A percentile compares a stretch with the other conserved stretches of the same genome.
These are phyloP conservation scores for Bassia scoparia DNA, from an alignment of 148 eudicot species.

Conservation along the genomic window DNA sequence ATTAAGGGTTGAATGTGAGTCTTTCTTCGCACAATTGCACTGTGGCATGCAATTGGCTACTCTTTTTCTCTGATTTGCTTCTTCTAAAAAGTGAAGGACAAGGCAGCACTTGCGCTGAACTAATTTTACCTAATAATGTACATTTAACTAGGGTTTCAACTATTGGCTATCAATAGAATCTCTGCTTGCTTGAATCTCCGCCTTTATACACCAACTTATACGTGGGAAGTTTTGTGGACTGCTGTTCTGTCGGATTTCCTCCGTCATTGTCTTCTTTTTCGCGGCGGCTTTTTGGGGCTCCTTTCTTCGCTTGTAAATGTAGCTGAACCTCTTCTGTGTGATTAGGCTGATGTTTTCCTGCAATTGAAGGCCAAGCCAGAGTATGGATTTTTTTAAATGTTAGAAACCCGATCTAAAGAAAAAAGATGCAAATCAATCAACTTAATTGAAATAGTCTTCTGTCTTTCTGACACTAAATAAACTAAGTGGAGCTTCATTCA, in stretches of 20 bases:
- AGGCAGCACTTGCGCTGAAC: background rate
- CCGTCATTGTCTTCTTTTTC: conserved; percentile 13
- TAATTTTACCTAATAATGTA: conserved; percentile 4
- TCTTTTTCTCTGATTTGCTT: too few species aligned
- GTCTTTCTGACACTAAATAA: too few species aligned
- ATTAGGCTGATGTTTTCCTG: conserved; percentile 21
- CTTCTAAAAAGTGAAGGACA: conserved; percentile 30
- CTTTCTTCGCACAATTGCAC: too few species aligned
- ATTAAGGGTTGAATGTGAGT: too few species aligned
- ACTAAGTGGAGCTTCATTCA: too few species aligned
- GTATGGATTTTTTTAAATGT: background rate
- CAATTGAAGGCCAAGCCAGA: background rate
- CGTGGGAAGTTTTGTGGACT: too few species aligned
- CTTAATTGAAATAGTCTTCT: too few species aligned
- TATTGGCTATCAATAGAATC: conserved; percentile 21
- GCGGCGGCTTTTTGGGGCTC: conserved; percentile 11
- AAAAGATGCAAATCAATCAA: too few species aligned
- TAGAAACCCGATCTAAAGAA: too few species aligned
- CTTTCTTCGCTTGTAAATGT: conserved; percentile 30
- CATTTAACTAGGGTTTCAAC: background rate
- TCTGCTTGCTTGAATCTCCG: conserved; percentile 41
- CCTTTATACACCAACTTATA: conserved; percentile 39
- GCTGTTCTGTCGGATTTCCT: conserved; percentile 19
- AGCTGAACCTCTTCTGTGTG: conserved; percentile 22
- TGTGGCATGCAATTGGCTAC: too few species aligned